Percentiles rank a stretch among this genome's conserved stretches.
Evolutionary conservation across 768 basidiomycete species (phyloP).

Genomic region (Leccinum sublutescens): DNA sequence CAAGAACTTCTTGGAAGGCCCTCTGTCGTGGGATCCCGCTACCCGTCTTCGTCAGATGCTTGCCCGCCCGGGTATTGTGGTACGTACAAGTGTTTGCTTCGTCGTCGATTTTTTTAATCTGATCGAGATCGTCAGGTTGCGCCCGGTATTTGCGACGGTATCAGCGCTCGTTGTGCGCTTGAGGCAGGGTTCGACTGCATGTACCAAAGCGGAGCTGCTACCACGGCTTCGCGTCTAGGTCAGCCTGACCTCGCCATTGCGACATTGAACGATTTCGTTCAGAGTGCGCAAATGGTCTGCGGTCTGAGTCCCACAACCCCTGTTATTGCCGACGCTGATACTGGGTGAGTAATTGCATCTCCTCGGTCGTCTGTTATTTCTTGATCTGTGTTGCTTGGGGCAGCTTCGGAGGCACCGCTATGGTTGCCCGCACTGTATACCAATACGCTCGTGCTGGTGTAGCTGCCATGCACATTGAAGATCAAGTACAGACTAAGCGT

Average conservation of each 20-base stretch:
- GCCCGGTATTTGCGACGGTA: constrained; percentile 79
- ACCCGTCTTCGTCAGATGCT: constrained; percentile 72
- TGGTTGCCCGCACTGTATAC: constrained; percentile 73
- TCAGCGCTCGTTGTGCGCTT: constrained; percentile 75
- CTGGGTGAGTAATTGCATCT: constrained; percentile 45
- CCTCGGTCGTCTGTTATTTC: constrained; percentile 1
- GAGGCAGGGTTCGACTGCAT: constrained; percentile 78
- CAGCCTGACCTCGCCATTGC: constrained; percentile 80
- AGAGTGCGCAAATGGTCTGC: constrained; percentile 69
- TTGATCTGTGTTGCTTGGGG: background rate
- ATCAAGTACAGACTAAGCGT: constrained; percentile 78
- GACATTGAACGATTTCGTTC: constrained; percentile 74
- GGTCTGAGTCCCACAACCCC: constrained; percentile 61
- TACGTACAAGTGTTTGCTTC: constrained; percentile 34
- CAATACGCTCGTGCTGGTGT: constrained; percentile 69
- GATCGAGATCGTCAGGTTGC: constrained; percentile 46
- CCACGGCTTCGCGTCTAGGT: constrained; percentile 75
- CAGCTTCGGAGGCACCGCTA: constrained; percentile 70
- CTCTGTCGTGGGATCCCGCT: constrained; percentile 63
- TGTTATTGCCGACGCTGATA: constrained; percentile 80
- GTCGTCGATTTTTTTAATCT: background rate
- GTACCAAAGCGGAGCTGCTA: constrained; percentile 81
- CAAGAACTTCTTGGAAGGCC: constrained; percentile 65
- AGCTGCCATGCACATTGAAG: constrained; percentile 76
- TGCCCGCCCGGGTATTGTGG: constrained; percentile 72